A percentile compares a stretch with the other conserved stretches of the same genome.
These are phyloP conservation scores for Keithomyces neogunnii DNA, from an alignment of 2,329 filamentous ascomycete genomes.

Conservation along the genomic window DNA sequence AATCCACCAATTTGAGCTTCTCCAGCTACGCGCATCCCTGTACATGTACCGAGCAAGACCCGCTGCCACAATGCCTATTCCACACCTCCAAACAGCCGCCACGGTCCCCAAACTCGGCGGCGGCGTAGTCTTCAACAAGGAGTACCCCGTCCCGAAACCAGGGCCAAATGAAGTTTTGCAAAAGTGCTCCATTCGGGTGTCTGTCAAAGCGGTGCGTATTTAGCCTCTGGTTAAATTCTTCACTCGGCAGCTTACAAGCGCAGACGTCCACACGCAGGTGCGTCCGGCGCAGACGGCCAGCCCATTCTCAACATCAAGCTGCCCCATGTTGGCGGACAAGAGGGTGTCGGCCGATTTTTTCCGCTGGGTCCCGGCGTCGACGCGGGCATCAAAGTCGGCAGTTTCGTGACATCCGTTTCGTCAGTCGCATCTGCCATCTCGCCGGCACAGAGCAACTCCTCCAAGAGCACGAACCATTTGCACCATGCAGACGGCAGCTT, in stretches of 20 bases:
- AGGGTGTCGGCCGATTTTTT: constrained; percentile 9
- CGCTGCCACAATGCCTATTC: constrained; percentile 1
- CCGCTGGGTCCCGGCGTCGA: constrained; percentile 8
- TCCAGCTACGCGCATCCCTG: too few relatives aligned
- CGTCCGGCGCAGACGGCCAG: constrained; percentile 5
- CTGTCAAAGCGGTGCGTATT: constrained; percentile 9
- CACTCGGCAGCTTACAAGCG: too few relatives aligned
- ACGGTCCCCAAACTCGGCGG: constrained; percentile 10
- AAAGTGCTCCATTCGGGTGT: constrained; percentile 12
- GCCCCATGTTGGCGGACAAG: constrained; percentile 11
- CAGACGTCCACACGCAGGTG: too few relatives aligned
- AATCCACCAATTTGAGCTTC: too few relatives aligned
- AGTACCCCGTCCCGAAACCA: constrained; percentile 11
- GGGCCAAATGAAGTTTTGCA: constrained; percentile 11
- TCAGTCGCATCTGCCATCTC: constrained; percentile 9
- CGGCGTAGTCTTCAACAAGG: constrained; percentile 10
- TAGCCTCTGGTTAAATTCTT: too few relatives aligned
- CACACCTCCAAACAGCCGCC: constrained; percentile 10
- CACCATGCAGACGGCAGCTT: constrained; percentile 12
- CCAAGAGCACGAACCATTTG: constrained; percentile 11
- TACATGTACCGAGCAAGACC: too few relatives aligned
- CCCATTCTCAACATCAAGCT: constrained; percentile 9
- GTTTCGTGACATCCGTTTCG: constrained; percentile 10
- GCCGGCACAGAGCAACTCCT: constrained; percentile 11
- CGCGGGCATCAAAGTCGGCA: constrained; percentile 9